Base-by-base conservation (phyloP, 257 asterid species). In the Capsicum baccatum region DNA sequence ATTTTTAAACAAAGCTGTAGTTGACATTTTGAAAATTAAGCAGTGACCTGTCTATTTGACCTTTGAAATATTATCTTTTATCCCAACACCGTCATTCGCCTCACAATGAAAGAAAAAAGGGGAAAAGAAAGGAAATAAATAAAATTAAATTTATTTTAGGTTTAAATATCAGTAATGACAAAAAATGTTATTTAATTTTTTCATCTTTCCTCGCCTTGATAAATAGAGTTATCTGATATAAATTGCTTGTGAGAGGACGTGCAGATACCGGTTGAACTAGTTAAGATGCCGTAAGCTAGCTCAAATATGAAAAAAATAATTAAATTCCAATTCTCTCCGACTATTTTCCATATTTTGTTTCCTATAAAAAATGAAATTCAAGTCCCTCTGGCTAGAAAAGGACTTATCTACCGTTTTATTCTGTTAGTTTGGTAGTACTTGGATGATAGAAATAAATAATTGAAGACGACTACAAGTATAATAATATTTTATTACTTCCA, bases 391-490 rank as follows among this genome's bases (percentile, higher is more conserved):
- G 62, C 48, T 8, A 8, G 63, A 76, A 52, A 76, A 26, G 1
- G 63, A 76, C 81, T 50, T 52, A 0, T 21, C 9, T 33, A 76
- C 81, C 21, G n/a, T 26, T 76, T 7, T 76, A 76, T 76, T 76
- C 81, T 52, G 21, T 76, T 52, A 52, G 63, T 76, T 76, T 76
- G 81, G n/a, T 57, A 33, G 73, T 50, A 76, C 63, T 21, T 26
- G 26, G 63, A 39, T 21, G 19, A 26, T 33, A 26, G 59, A 12
- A 52, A 76, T 76, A 76, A 52, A 52, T 52, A 76, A 26, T 50
- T 76, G 8, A 76, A 52, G 48, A 4, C 48, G 47, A 54, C 48
- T 33, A 19, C 8, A 55, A 7, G 2, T 47, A n/a, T 73, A 47
- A 44, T 74, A 21, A 74, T 50, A 74, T 21, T 50, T 74, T 74